phyloP scores from a whole-genome alignment of 306 rosid genomes.

The Sindora glabra region DNA sequence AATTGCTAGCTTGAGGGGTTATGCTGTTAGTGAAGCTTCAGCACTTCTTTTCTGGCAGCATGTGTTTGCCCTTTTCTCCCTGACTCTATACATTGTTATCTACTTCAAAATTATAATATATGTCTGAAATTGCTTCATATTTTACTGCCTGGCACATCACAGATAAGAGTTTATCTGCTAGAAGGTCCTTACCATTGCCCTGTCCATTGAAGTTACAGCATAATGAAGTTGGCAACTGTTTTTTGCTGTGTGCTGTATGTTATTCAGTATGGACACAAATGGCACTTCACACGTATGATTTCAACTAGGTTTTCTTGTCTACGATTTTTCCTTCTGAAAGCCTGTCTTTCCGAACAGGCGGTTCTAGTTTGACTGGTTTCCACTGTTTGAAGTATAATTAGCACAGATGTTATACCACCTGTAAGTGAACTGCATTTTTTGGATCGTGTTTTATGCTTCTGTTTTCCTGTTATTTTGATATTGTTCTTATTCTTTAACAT shows the following conservation, averaged over 20 bases:
- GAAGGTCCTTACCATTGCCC: slow-evolving; percentile 3
- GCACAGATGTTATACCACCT: neutral
- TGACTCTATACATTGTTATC: slow-evolving; percentile 57
- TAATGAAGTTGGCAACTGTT: neutral
- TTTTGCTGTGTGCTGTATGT: neutral
- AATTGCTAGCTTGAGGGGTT: slow-evolving; percentile 82
- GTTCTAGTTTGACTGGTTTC: neutral
- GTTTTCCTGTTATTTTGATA: neutral
- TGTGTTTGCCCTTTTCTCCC: slow-evolving; percentile 65
- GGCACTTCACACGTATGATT: neutral
- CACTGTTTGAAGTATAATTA: neutral
- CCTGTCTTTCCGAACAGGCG: neutral
- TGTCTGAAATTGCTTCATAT: slow-evolving; percentile 20
- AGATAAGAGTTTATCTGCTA: neutral
- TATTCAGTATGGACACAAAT: neutral
- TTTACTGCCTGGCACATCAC: slow-evolving; percentile 2
- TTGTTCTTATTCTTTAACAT: neutral
- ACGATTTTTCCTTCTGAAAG: neutral
- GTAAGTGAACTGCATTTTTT: neutral
- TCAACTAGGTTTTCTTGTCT: neutral
- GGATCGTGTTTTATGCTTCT: neutral
- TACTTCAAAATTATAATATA: slow-evolving; percentile 50
- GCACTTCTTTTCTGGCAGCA: slow-evolving; percentile 94
- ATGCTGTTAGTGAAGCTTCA: slow-evolving; percentile 86
- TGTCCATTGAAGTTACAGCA: neutral